Evolutionary conservation across 768 basidiomycete species (phyloP), one percentile per base, ranked within the genome.

Genomic region (Naematelia aurantialba): DNA sequence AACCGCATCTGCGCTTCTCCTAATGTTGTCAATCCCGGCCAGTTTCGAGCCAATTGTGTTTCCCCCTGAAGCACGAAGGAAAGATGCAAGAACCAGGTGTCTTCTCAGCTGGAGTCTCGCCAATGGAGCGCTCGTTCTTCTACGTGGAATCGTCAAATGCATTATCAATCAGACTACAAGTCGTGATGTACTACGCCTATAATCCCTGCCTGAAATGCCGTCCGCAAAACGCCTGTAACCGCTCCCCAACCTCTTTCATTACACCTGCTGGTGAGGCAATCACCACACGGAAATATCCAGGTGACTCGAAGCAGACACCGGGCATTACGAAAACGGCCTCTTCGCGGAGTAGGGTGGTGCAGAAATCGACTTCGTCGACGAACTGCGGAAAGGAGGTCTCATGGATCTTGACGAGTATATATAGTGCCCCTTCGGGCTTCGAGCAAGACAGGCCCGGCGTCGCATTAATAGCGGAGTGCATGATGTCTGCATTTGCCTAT

Each of bases 261-360:
- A 74, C 65, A 4, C 63, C 61, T 8, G 62, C 62, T 0, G 75
- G 73, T 11, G 69, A 62, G 13, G 66, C 73, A 4, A 70, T 54
- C 10, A 74, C 73, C n/a, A 74, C 30, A 21, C 75, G 55, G 49
- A 76, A 56, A 60, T 76, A 71, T 17, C 72, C 71, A 3, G 61
- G 60, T 26, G 68, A 66, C 24, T 62, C 65, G 42, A 76, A 76
- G 47, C 73, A 74, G 21, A 64, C 45, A 4, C 75, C 75, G 0
- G 75, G 75, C 14, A 76, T 62, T 11, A 71, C 71, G 48, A 74
- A 76, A 4, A 74, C 58, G 19, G 68, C 70, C 58, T 76, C 65
- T 58, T 76, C 75, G 14, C 63, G 45, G 47, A 71, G 72, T 3
- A 76, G 56, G 10, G 69, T 68, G 30, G 65, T 65, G 45, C 67